A percentile compares a stretch with the other conserved stretches of the same genome.
Conservation (phyloP, 2,329 filamentous ascomycete genomes). For the Epichloe hybrida region DNA sequence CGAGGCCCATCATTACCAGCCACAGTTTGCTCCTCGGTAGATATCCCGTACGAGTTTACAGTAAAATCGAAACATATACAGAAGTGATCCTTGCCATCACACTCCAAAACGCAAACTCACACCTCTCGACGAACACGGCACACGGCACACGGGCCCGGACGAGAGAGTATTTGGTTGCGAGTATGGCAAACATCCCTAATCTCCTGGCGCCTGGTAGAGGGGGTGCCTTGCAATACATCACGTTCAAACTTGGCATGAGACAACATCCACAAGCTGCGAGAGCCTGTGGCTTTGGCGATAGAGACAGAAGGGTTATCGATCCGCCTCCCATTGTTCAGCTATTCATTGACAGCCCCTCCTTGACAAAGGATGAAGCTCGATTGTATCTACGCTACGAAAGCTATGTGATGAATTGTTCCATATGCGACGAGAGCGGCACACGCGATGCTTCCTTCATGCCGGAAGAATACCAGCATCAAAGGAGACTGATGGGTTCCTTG, state of each 20-base stretch:
- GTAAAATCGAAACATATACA: no score
- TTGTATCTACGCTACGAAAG: conserved; percentile 44
- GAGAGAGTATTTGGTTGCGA: neutral
- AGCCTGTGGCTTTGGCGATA: conserved; percentile 72
- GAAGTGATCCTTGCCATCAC: no score
- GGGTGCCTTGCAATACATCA: conserved; percentile 10
- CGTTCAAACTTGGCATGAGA: conserved; percentile 36
- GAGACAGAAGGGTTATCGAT: conserved; percentile 70
- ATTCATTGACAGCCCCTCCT: conserved; percentile 42
- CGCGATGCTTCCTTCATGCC: conserved; percentile 60
- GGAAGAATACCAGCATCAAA: conserved; percentile 56
- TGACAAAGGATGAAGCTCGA: conserved; percentile 39
- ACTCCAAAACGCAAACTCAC: no score
- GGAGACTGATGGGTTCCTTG: conserved; percentile 66
- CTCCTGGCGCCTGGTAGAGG: conserved; percentile 12
- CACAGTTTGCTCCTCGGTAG: no score
- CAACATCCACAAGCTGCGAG: conserved; percentile 68
- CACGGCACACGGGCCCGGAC: no score
- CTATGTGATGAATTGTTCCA: conserved; percentile 62
- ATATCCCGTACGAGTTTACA: no score
- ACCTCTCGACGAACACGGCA: no score
- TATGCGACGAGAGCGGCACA: conserved; percentile 56
- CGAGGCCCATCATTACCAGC: no score
- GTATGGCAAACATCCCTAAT: conserved; percentile 12
- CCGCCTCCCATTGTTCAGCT: conserved; percentile 73